Base-by-base conservation (phyloP, 108 stramenopile genomes). In the Epipyxis sp. region DNA sequence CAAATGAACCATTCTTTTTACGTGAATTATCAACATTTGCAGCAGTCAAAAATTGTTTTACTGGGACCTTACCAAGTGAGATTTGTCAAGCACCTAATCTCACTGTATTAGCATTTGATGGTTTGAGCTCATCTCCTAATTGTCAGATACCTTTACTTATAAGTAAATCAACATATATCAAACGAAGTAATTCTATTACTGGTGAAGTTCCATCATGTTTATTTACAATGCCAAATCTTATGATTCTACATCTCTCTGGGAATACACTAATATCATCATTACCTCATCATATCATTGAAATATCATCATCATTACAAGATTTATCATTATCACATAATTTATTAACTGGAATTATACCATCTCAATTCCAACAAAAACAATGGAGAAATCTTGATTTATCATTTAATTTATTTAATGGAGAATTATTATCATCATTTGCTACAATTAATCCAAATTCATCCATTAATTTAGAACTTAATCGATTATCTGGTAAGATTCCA, bases 81-180 rank as follows among this genome's bases (percentile, higher is more conserved):
- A 6, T 74, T 42, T 74, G 71, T 42, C 29, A 68, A 41, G 65
- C 65, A 37, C 35, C 20, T 20, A 74, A 46, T 74, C 71, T 74
- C 13, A 74, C 44, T 16, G 42, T 42, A 6, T 37, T 74, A 27
- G 44, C 42, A 37, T 37, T 74, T 13, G 71, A 74, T 37, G 71
- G 71, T 6, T 27, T 74, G 34, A 6, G 13, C 50, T 43, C 46
- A 20, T 6, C 41, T 74, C 3, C 3, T 6, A 6, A 13, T 10
- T 37, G 50, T 74, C 50, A 20, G 44, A 29, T 13, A 10, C 16
- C 44, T 10, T 10, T 42, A 3, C 6, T 74, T 37, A 39, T 29
- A 42, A 42, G 44, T 74, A 37, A 3, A 29, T 29, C 25, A 3
- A 3, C 25, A 65, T 65, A 10, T 25, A 65, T 37, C 10, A 29